Base-by-base conservation (phyloP, 768 basidiomycete species). In the Coprinopsis strossmayeri region DNA sequence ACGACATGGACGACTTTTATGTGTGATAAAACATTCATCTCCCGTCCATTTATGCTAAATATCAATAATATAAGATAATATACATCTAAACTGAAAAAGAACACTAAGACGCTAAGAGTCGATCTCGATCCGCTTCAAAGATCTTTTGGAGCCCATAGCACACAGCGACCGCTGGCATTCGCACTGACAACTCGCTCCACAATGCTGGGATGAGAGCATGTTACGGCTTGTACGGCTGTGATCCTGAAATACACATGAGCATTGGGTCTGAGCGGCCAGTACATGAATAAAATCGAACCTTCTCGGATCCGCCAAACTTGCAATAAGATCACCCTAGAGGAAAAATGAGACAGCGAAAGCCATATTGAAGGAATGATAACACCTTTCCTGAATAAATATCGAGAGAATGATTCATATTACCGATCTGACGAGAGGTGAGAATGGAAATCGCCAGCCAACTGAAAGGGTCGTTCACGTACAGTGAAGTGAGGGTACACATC, bases 151-250 rank as follows among this genome's bases (percentile, higher is more conserved):
- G 83, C 87, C 90, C 90, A 92, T 10, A 92, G 65, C 11, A 87
- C 77, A 60, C 89, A 91, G 46, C 85, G 73, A 23, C 90, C 90
- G 51, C 81, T 86, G 1, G 63, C 90, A 57, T 89, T 91, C 18
- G 88, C 90, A 38, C 78, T 87, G 2, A 75, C 89, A 20, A 74
- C 84, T 23, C 90, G 76, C 57, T 87, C 87, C 2, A 87, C 71
- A 18, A 87, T 65, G 48, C 60, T 82, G 0, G 90, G 89, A 61
- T 91, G 90, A 12, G 86, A 88, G 56, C 84, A 87, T 5, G 90
- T 88, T n/a, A 91, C 90, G n/a, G 90, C 88, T 64, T 91, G 90
- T 3, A 84, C 83, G 1, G 90, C 89, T 18, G 84, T 78, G 51
- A 91, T 82, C 54, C 86, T 90, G 53, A 39, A n/a, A 26, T 12